Evolutionary conservation across 257 asterid species (phyloP).

Genomic region (Petunia secreta): DNA sequence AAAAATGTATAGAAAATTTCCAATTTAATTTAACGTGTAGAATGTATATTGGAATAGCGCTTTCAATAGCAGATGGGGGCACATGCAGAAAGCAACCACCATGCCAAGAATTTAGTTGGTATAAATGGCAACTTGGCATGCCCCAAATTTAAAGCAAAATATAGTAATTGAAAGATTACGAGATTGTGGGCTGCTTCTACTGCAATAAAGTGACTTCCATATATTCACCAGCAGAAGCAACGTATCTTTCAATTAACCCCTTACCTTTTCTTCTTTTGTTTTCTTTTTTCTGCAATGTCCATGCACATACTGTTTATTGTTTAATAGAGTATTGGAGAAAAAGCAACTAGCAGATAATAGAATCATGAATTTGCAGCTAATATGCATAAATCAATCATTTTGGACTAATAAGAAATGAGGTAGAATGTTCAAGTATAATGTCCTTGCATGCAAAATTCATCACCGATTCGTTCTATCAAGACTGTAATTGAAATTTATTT

Average conservation of each 20-base stretch:
- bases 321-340: not conserved
- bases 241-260: not conserved
- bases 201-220: not conserved
- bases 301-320: not conserved
- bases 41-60: not conserved
- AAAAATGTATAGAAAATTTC: not conserved
- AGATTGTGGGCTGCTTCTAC: not conserved
- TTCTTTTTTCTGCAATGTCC: not conserved
- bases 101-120: slow-evolving; percentile 26
- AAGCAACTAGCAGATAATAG: not conserved
- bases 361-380: too few species aligned
- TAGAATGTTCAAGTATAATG: not conserved
- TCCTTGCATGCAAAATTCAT: not conserved
- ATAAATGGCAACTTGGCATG: slow-evolving; percentile 20
- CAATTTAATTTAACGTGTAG: not conserved
- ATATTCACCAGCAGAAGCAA: slow-evolving; percentile 25
- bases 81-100: slow-evolving; percentile 30
- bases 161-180: slow-evolving; percentile 4
- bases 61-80: slow-evolving; percentile 24
- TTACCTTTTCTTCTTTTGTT: not conserved
- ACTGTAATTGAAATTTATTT: not conserved
- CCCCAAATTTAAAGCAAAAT: slow-evolving; percentile 15
- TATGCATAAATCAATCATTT: too few species aligned
- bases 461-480: not conserved
- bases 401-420: not conserved